phyloP scores from a whole-genome alignment of 2,329 filamentous ascomycete species.

The Venturia pyrina region DNA sequence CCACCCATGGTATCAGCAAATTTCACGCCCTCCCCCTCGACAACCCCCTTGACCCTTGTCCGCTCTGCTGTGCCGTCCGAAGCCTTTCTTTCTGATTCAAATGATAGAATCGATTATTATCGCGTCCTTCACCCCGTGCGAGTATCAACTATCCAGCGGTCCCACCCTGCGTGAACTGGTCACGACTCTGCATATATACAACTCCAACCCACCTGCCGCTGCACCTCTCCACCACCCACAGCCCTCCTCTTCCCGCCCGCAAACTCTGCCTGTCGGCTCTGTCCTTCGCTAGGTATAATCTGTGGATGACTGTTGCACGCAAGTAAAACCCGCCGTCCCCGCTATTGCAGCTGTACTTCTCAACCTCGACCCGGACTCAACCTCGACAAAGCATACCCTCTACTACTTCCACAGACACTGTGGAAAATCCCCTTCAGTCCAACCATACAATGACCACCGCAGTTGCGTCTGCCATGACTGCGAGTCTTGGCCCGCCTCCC shows the following conservation, averaged over 20 bases:
- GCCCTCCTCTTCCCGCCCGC: slow-evolving; percentile 19
- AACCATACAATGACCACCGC: slow-evolving; percentile 34
- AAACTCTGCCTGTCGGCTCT: slow-evolving; percentile 38
- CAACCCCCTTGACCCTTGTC: background rate
- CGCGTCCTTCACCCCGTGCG: background rate
- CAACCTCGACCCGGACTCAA: background rate
- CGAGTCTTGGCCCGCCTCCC: slow-evolving; percentile 24
- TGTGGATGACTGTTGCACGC: background rate
- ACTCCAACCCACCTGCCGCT: background rate
- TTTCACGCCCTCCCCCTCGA: background rate
- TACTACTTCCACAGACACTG: background rate
- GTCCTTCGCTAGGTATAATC: slow-evolving; percentile 17
- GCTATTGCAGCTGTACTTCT: background rate
- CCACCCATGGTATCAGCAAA: background rate
- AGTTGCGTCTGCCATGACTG: slow-evolving; percentile 32
- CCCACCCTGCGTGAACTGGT: background rate
- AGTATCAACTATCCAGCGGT: background rate
- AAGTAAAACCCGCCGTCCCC: background rate
- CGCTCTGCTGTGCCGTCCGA: background rate
- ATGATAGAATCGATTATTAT: background rate
- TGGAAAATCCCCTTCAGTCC: background rate
- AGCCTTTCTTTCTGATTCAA: background rate
- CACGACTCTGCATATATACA: background rate
- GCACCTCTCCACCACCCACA: background rate
- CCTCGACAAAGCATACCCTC: background rate